Evolutionary conservation across 169 alveolate species (phyloP).

Genomic region (Plasmodium billcollinsi): DNA sequence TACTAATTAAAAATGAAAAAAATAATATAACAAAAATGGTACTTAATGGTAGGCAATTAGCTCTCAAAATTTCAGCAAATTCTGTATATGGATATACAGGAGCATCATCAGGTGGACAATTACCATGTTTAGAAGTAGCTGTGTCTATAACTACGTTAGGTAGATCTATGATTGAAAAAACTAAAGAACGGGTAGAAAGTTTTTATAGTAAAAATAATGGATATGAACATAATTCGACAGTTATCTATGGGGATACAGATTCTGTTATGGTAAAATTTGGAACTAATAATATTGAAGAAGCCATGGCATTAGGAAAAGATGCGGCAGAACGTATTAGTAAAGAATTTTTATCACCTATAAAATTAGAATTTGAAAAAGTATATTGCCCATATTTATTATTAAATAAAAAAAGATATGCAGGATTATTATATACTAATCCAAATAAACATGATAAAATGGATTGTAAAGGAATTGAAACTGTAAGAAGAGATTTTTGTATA

Average conservation of each 20-base stretch:
- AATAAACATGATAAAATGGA: conserved; percentile 97
- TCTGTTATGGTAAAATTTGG: conserved; percentile 99
- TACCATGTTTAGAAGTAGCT: conserved; percentile 97
- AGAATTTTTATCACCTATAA: conserved; percentile 94
- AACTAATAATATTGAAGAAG: conserved; percentile 89
- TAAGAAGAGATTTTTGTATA: conserved; percentile 98
- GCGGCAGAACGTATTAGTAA: conserved; percentile 95
- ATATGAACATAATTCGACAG: conserved; percentile 93
- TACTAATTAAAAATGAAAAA: conserved; percentile 91
- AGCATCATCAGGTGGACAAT: conserved; percentile 96
- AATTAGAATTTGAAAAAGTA: conserved; percentile 98
- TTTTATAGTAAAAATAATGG: conserved; percentile 92
- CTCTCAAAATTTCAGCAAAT: conserved; percentile 98
- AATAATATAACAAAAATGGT: conserved; percentile 96
- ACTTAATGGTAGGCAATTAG: conserved; percentile 99
- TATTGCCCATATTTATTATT: conserved; percentile 97
- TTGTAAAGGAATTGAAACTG: conserved; percentile 97
- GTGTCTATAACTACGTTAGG: conserved; percentile 98
- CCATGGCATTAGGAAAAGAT: conserved; percentile 94
- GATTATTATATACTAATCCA: conserved; percentile 95
- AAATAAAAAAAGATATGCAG: conserved; percentile 99
- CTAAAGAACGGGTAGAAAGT: conserved; percentile 86
- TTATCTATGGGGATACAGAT: conserved; percentile 99
- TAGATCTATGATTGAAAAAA: conserved; percentile 94
- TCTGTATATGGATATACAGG: conserved; percentile 99